Base-by-base conservation (phyloP, 164 flowering plant species). In the Sextonia rubra region DNA sequence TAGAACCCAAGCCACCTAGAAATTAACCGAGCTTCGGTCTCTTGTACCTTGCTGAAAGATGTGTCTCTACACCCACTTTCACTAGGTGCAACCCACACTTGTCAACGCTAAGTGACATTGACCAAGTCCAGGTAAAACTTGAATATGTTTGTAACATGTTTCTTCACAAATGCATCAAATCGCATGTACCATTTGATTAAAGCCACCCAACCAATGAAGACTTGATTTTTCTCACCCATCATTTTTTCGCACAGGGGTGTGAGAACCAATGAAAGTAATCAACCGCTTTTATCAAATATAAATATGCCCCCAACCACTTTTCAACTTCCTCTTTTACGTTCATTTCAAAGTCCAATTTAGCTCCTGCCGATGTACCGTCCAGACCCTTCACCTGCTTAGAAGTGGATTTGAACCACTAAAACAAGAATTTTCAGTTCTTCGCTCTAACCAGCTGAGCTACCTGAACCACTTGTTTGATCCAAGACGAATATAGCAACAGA, bases 261-360 rank as follows among this genome's bases (percentile, higher is more conserved):
- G 17, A 64, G 67, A 64, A 64, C 47, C 37, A 17, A 64, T 64
- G 17, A 44, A 30, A 64, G 47, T 64, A 64, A 29, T 64, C 67
- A 64, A 64, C 67, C 44, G 37, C 37, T 64, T 64, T 64, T 64
- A 12, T 29, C 67, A 64, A 64, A 64, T 64, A n/a, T 23, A 64
- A 64, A 64, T 64, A n/a, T 23, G 64, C 25, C 64, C 22, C 64
- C 64, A 60, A 60, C 64, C 24, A 60, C 64, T 6, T 52, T 52
- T 52, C n/a, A 52, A 37, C 44, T 37, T 37, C 44, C 44, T 37
- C 24, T n/a, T 55, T 20, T 18, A 55, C 58, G 3, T 55, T 55
- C 58, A 55, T 55, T 55, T 55, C 58, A 55, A 55, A 55, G 4
- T 55, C 58, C 6, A 20, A 3, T 17, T 17, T 55, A 1, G 58